Evolutionary conservation across 179 eudicot species (phyloP).

Genomic region (Actinidia chinensis): DNA sequence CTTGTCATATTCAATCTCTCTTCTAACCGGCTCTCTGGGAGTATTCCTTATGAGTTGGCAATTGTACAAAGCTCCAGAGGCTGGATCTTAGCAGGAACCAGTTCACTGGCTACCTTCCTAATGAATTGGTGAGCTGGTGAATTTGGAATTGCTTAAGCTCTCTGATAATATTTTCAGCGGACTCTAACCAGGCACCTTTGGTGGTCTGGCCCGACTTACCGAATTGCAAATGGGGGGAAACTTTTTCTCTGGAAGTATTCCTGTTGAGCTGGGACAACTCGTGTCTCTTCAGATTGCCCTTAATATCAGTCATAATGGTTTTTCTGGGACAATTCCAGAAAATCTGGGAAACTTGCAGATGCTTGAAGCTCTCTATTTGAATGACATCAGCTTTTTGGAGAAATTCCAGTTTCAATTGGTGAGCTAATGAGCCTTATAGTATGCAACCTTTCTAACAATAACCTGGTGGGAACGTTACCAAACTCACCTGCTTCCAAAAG

Average conservation of each 20-base stretch:
- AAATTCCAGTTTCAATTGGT: conserved; percentile 47
- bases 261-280: conserved; percentile 49
- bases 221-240: conserved; percentile 64
- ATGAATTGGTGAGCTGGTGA: conserved; percentile 43
- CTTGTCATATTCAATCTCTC: conserved; percentile 52
- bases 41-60: conserved; percentile 44
- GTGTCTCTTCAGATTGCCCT: conserved; percentile 48
- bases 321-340: conserved; percentile 41
- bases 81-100: conserved; percentile 54
- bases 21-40: conserved; percentile 42
- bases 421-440: conserved; percentile 42
- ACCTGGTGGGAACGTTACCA: conserved; percentile 47
- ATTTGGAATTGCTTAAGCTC: conserved; percentile 48
- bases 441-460: conserved; percentile 54
- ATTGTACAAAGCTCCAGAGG: conserved; percentile 50
- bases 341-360: conserved; percentile 51
- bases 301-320: conserved; percentile 49
- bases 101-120: conserved; percentile 44
- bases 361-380: conserved; percentile 49
- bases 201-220: conserved; percentile 42
- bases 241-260: conserved; percentile 44
- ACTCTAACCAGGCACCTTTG: conserved; percentile 38
- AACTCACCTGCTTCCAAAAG: conserved; percentile 40
- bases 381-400: conserved; percentile 49
- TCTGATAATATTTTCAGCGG: conserved; percentile 48